These are phyloP conservation scores for Marasmius fiardii DNA, from an alignment of 1,284 basidiomycete genomes.

Conservation along the genomic window DNA sequence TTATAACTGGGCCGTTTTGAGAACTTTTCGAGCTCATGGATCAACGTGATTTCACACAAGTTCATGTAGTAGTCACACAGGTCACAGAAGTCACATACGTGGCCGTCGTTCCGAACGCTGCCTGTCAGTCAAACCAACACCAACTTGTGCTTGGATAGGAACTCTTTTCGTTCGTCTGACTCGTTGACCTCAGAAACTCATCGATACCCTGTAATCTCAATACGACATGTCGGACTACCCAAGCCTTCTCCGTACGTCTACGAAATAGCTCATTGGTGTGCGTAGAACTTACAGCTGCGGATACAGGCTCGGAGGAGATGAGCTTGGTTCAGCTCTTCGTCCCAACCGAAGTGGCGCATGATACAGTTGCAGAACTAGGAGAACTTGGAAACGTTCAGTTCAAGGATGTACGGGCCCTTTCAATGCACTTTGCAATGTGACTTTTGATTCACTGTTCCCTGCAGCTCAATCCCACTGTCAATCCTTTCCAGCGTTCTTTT, in stretches of 20 bases:
- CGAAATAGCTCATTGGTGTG: constrained; percentile 24
- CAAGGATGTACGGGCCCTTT: constrained; percentile 72
- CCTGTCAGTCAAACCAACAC: too few relatives aligned
- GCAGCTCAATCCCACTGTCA: constrained; percentile 91
- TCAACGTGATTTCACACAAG: too few relatives aligned
- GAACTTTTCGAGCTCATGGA: too few relatives aligned
- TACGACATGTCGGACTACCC: constrained; percentile 69
- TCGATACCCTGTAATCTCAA: neutral
- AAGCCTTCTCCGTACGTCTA: constrained; percentile 74
- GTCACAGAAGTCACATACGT: too few relatives aligned
- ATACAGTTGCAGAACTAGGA: constrained; percentile 92
- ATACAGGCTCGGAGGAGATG: constrained; percentile 90
- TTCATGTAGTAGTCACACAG: too few relatives aligned
- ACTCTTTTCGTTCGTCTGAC: too few relatives aligned
- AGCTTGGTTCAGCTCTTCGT: constrained; percentile 98
- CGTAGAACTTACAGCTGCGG: neutral
- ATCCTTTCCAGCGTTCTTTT: constrained; percentile 98
- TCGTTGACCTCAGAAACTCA: neutral
- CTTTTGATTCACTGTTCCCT: constrained; percentile 10
- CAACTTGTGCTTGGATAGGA: neutral
- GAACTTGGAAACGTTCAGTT: constrained; percentile 97
- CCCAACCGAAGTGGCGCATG: constrained; percentile 96
- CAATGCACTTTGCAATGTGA: constrained; percentile 1
- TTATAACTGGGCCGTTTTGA: too few relatives aligned
- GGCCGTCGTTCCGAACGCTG: too few relatives aligned